Base-by-base conservation (phyloP, 768 basidiomycete species). In the Podaxis rugospora region DNA sequence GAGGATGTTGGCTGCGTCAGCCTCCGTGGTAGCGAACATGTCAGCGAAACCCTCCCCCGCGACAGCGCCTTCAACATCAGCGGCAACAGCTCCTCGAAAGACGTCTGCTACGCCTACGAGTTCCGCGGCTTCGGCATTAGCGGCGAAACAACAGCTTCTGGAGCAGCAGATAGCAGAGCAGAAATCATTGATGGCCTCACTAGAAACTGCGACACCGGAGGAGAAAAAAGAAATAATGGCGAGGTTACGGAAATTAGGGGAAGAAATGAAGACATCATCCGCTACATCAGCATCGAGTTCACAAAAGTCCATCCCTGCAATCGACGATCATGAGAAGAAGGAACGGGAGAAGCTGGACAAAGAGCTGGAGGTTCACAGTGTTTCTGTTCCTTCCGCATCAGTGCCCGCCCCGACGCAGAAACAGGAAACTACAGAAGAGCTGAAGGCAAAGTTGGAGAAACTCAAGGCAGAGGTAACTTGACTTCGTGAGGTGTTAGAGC, bases 121-220 rank as follows among this genome's bases (percentile, higher is more conserved):
- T 4, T 56, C 66, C 14, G 52, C 69, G 16, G 72, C 80, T 5
- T 74, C 80, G 50, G 82, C 81, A 3, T 80, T 92, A 35, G 90
- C 89, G 1, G 85, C 83, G 3, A 90, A 90, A 70, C 89, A 91
- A 67, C 84, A 88, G 62, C 76, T 88, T 40, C 73, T 93, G 21
- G 90, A 93, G 65, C 83, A 89, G 69, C 89, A 90, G 67, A 93
- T 97, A 61, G 80, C 86, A 0, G 92, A 95, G 73, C 95, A 96
- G 74, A 96, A 95, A 72, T 78, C 84, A 1, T 76, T 98, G 59
- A 89, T 97, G 86, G 80, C 80, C 5, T 83, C 84, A 36, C 73
- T 96, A 13, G 73, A 78, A 25, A 82, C 83, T 4, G 86, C 88
- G 6, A 80, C 85, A 9, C 68, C 80, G 0, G 84, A 88, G 57